Evolutionary conservation across 805 yeast species (phyloP), one percentile per base, ranked within the genome.

Genomic region (Kodamaea sagamina): DNA sequence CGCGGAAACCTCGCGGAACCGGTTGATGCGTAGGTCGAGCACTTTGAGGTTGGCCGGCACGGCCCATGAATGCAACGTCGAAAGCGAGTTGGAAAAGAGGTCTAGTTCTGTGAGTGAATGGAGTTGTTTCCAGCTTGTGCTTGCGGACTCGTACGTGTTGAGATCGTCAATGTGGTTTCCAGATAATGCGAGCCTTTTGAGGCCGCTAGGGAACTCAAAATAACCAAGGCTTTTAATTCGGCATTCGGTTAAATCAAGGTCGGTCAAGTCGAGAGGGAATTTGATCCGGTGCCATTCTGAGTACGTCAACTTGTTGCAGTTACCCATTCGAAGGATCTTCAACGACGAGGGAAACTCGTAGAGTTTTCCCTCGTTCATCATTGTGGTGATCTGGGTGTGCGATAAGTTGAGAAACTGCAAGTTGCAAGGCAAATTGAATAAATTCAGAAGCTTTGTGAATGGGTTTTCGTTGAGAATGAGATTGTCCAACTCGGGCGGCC

Each of bases 291-390:
- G 12, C 15, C 37, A 22, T 9, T 16, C 49, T 6, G 41, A 41
- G 32, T 41, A 51, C 2, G 37, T 13, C 16, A 54, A 35, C 15
- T 25, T 29, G 19, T 41, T 36, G 36, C 61, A 57, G 17, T 55
- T 50, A 17, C 52, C 48, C n/a, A 62, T 34, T 19, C 59, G 50
- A 21, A 62, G 44, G 11, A 47, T 41, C 11, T 47, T 49, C 36
- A 68, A 48, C 18, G 44, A 46, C n/a, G 45, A 41, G 3, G 73
- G 72, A 36, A 68, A 67, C 25, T 49, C 41, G 32, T 37, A 52
- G 3, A 53, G 51, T 18, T 53, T 48, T 5, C 49, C 48, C 11
- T 41, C 44, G 38, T 48, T 46, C 13, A 26, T 36, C 6, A 59
- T 46, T 2, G 56, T 41, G 3, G 35, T 34, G 2, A 67, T 41